Evolutionary conservation across 2,329 filamentous ascomycete species (phyloP).

Genomic region (Sphaceloma murrayae): DNA sequence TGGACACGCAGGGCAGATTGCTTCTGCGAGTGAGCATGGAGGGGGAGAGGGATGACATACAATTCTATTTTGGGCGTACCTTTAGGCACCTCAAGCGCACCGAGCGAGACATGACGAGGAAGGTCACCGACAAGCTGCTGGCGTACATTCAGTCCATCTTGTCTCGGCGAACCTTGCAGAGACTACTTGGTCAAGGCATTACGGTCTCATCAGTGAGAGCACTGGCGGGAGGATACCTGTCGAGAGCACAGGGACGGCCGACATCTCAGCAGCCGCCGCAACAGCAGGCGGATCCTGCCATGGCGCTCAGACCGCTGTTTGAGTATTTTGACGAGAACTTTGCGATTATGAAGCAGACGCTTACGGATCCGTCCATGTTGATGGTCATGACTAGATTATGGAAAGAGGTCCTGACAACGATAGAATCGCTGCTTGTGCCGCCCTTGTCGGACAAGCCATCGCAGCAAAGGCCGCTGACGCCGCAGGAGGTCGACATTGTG

Average conservation of each 20-base stretch:
- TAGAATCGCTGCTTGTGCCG: constrained; percentile 82
- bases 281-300: constrained; percentile 59
- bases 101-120: constrained; percentile 94
- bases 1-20: constrained; percentile 87
- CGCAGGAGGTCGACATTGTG: constrained; percentile 86
- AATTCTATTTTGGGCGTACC: constrained; percentile 96
- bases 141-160: constrained; percentile 86
- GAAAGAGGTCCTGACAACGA: constrained; percentile 92
- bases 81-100: constrained; percentile 92
- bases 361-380: constrained; percentile 93
- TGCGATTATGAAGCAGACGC: constrained; percentile 93
- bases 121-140: constrained; percentile 95
- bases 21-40: constrained; percentile 95
- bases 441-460: constrained; percentile 92
- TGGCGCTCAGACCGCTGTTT: constrained; percentile 74
- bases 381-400: constrained; percentile 96
- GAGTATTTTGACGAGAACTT: constrained; percentile 98
- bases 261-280: constrained; percentile 21
- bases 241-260: constrained; percentile 40
- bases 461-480: constrained; percentile 68
- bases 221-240: constrained; percentile 49
- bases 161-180: constrained; percentile 69
- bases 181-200: constrained; percentile 63
- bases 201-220: constrained; percentile 54
- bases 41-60: constrained; percentile 93